Percentiles rank a stretch among this genome's conserved stretches.
Evolutionary conservation across 2,329 filamentous ascomycete genomes (phyloP).

Genomic region (Aspergillus texensis): DNA sequence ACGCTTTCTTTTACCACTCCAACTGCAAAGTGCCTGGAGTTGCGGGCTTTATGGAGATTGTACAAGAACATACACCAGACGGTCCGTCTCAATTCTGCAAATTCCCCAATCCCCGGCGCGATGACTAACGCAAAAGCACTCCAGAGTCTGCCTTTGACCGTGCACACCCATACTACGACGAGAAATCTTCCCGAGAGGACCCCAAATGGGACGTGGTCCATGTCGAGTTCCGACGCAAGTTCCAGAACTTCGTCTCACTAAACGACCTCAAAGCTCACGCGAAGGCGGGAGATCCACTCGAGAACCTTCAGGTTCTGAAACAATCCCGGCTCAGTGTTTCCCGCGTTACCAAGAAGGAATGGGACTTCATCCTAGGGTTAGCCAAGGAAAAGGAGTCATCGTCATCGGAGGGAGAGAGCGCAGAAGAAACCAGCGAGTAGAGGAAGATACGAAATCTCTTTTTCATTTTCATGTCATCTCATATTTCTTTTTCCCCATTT

Average conservation of each 20-base stretch:
- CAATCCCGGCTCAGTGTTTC: constrained; percentile 79
- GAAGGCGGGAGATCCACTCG: constrained; percentile 59
- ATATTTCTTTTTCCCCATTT: not conserved
- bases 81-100: constrained; percentile 52
- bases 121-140: constrained; percentile 16
- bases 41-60: constrained; percentile 85
- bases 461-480: not conserved
- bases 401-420: constrained; percentile 10
- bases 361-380: constrained; percentile 51
- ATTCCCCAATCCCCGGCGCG: not conserved
- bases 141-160: constrained; percentile 71
- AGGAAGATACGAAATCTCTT: constrained; percentile 1
- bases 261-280: constrained; percentile 70
- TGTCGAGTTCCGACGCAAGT: constrained; percentile 84
- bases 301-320: constrained; percentile 80
- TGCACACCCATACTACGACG: constrained; percentile 79
- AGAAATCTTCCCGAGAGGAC: constrained; percentile 67
- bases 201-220: constrained; percentile 89
- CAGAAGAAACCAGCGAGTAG: constrained; percentile 20
- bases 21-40: constrained; percentile 90
- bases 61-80: constrained; percentile 79
- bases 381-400: constrained; percentile 35
- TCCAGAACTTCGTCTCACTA: constrained; percentile 69
- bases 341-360: constrained; percentile 49
- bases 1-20: constrained; percentile 96